Base-by-base conservation (phyloP, 225 moss, liverwort and hornwort species). In the Pseudisothecium myosuroides region DNA sequence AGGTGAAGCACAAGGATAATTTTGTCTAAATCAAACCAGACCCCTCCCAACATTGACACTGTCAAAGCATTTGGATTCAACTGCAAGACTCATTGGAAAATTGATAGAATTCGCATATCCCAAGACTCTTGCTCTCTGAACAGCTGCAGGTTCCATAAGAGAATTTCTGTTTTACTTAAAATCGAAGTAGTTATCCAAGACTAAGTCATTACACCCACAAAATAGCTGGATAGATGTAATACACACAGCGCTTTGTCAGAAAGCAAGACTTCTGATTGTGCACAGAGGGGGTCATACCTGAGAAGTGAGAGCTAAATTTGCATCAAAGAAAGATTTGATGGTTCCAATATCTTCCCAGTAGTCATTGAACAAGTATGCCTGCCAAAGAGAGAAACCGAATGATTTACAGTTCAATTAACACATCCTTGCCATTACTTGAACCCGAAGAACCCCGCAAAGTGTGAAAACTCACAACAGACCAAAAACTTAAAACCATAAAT, bases 341-440 rank as follows among this genome's bases (percentile, higher is more conserved):
- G 98, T 98, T 81, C 98, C 98, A 73, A 98, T 98, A 71, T 98
- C 98, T 93, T 98, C 98, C 98, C 98, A 98, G 71, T 98, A 98
- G 76, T 94, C 96, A 91, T 96, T 93, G 87, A 98, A 98, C 59
- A 98, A 88, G 83, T 98, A 98, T 11, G 98, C 98, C 96, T 97
- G 92, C 59, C 54, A 75, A 68, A 59, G 54, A 61, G 36, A 68
- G 39, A n/a, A 81, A 85, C 32, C 49, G 19, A 55, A 52, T 47
- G 28, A 39, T 67, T 80, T 47, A 34, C 79, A 69, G 17, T 47
- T 59, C 59, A 14, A 45, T 80, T 47, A 43, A 47, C 69, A 69
- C 63, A 79, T 45, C 58, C 55, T 83, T 34, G 66, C 37, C 52
- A 66, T 24, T 37, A 36, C 83, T 83, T 66, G 18, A 37, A 65